Percentiles rank a stretch among this genome's conserved stretches.
phyloP scores from a whole-genome alignment of 805 yeast genomes.

The Teunomyces kruisii region DNA sequence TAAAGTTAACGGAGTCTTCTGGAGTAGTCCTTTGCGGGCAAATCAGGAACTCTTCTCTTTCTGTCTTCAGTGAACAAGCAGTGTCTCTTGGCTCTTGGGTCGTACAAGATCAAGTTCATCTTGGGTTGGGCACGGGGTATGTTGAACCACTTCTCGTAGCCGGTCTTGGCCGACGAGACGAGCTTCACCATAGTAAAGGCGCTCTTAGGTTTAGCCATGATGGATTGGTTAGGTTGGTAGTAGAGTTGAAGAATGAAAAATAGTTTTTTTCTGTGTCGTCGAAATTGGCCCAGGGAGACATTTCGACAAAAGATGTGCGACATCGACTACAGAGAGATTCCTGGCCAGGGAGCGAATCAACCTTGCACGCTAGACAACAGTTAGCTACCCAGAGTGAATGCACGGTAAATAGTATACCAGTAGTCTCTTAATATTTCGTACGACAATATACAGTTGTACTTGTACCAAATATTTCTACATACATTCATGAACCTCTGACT shows the following conservation, averaged over 20 bases:
- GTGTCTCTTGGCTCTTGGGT: constrained; percentile 71
- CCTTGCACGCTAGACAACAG: too few relatives aligned
- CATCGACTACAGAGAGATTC: too few relatives aligned
- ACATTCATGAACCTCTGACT: too few relatives aligned
- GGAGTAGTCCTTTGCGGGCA: constrained; percentile 35
- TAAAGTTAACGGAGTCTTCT: constrained; percentile 12
- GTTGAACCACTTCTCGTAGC: constrained; percentile 75
- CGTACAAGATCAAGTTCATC: constrained; percentile 61
- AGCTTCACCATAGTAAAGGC: constrained; percentile 82
- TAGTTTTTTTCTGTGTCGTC: background rate
- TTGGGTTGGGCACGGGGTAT: constrained; percentile 80
- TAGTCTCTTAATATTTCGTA: too few relatives aligned
- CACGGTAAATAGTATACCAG: too few relatives aligned
- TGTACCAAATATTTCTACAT: too few relatives aligned
- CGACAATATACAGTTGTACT: too few relatives aligned
- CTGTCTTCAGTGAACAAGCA: constrained; percentile 86
- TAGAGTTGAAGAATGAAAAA: background rate
- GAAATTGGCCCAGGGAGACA: background rate
- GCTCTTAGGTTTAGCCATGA: constrained; percentile 55
- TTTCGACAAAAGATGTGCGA: background rate
- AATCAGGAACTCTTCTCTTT: constrained; percentile 73
- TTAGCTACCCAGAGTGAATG: too few relatives aligned
- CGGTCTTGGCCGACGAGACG: constrained; percentile 88
- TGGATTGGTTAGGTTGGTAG: constrained; percentile 1
- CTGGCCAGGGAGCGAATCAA: too few relatives aligned